Evolutionary conservation across 1,284 basidiomycete genomes (phyloP), one percentile per base, ranked within the genome.

Genomic region (Austroboletus rostrupii): DNA sequence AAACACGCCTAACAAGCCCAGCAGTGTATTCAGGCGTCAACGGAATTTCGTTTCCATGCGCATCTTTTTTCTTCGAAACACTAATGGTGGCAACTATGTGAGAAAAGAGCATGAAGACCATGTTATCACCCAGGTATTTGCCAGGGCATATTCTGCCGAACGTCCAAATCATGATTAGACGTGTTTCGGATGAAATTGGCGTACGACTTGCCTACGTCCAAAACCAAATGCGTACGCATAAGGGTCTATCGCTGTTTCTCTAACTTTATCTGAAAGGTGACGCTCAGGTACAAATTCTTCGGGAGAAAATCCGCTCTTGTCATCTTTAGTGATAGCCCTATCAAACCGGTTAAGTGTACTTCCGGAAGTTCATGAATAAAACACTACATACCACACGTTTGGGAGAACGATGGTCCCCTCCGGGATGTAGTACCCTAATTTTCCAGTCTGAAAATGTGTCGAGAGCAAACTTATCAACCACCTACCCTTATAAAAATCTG

Each of bases 381-480:
- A 35, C 16, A 12, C 39, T 26, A 43, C 57, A 16, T 45, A 69
- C 70, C 70, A 71, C 13, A 70, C 53, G 43, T 72, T 72, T 21
- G 67, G 57, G 26, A 70, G 57, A 13, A 71, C 52, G 53, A 66
- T 64, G 2, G 67, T 66, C 5, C 61, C 54, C 16, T 53, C 55
- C 0, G 67, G 66, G 29, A 71, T 67, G 45, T 56, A 55, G 43
- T 59, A 67, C 3, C 62, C 68, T 32, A 52, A 11, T 26, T 12
- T 6, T 11, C 49, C 31, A 38, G 28, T 44, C 26, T 26, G 33
- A 20, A 11, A 12, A 19, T 13, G 19, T 23, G 5, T 6, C 2
- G 29, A 35, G 6, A 17, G n/a, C 10, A 21, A 20, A 2, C 16
- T 37, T n/a, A 11, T 28, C 23, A n/a, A 45, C 6, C 10, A 32